phyloP scores from a whole-genome alignment of 176 grass and related monocot species.

The Aegilops tauschii region DNA sequence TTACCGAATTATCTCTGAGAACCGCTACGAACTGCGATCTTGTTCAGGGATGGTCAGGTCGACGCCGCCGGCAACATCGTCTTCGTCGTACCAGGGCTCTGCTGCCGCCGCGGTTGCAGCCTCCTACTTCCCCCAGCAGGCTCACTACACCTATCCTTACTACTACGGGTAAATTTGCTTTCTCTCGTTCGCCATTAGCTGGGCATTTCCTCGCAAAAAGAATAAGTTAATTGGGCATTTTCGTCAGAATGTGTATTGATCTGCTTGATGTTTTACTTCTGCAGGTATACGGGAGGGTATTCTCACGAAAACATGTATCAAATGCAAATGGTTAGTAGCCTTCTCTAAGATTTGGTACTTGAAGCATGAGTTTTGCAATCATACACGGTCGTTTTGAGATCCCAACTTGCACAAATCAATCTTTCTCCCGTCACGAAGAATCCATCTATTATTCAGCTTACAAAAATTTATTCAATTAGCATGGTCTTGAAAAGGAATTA shows the following conservation, averaged over 20 bases:
- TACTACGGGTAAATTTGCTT: constrained; percentile 46
- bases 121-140: constrained; percentile 47
- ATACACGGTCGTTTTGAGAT: background rate
- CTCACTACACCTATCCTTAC: constrained; percentile 40
- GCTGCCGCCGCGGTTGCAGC: constrained; percentile 10
- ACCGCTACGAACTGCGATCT: background rate
- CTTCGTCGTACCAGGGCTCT: constrained; percentile 35
- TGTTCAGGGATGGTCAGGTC: constrained; percentile 35
- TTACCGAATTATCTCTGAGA: background rate
- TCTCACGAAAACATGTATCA: constrained; percentile 54
- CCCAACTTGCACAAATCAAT: background rate
- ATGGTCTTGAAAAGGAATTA: background rate
- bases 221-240: background rate
- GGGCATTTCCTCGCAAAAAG: too few species aligned
- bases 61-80: constrained; percentile 6
- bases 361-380: background rate
- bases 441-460: background rate
- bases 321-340: constrained; percentile 40
- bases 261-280: background rate
- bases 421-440: background rate
- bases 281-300: constrained; percentile 47
- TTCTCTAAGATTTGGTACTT: background rate
- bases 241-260: background rate
- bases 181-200: background rate
- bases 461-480: background rate